These are phyloP conservation scores for Penicillium expansum DNA, from an alignment of 2,329 filamentous ascomycete species.

Conservation along the genomic window DNA sequence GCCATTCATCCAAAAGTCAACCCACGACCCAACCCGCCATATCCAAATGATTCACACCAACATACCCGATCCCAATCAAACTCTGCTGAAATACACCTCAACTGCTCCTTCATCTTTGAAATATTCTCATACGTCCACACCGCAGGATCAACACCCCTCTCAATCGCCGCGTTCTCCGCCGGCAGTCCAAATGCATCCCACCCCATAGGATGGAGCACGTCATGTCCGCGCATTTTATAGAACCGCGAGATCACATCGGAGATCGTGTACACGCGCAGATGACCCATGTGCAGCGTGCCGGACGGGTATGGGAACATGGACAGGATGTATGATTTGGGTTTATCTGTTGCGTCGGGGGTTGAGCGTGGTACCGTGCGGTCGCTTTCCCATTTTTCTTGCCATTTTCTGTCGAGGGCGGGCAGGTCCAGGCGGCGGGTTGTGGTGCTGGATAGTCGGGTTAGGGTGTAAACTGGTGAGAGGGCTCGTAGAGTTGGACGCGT, in stretches of 20 bases:
- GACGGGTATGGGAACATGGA: constrained; percentile 96
- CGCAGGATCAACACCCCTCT: constrained; percentile 72
- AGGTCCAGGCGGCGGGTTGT: constrained; percentile 41
- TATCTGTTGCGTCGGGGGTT: constrained; percentile 16
- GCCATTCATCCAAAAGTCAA: background rate
- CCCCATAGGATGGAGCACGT: constrained; percentile 84
- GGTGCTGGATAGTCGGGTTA: constrained; percentile 29
- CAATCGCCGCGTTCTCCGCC: constrained; percentile 87
- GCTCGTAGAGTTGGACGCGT: constrained; percentile 11
- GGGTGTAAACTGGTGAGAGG: constrained; percentile 14
- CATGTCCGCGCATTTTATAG: constrained; percentile 67
- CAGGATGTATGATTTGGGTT: constrained; percentile 64
- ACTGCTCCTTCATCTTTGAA: constrained; percentile 76
- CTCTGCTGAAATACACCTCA: constrained; percentile 72
- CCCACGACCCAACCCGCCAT: background rate
- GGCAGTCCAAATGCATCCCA: constrained; percentile 93
- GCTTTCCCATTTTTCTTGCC: constrained; percentile 51
- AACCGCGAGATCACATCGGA: constrained; percentile 81
- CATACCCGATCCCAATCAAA: constrained; percentile 82
- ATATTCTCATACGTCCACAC: constrained; percentile 81
- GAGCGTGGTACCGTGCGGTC: constrained; percentile 12
- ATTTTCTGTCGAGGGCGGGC: constrained; percentile 52
- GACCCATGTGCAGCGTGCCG: constrained; percentile 79
- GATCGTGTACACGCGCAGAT: constrained; percentile 85
- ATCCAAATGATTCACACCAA: constrained; percentile 16